Conservation (phyloP, 1,284 basidiomycete genomes). For the Puccinia coronata region DNA sequence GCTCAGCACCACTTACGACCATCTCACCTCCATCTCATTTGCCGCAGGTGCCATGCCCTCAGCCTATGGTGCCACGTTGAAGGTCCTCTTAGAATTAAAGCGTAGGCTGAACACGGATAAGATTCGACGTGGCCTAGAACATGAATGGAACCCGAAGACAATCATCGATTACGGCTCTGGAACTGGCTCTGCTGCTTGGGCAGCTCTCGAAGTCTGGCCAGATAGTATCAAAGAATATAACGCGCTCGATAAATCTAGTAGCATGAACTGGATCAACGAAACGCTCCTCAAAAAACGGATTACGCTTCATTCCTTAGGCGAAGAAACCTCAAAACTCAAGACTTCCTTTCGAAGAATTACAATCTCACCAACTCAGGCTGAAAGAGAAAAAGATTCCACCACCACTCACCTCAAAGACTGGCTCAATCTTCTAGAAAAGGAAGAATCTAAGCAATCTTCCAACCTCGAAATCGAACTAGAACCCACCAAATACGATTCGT, state of each 20-base stretch:
- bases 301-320: not conserved
- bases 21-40: slow-evolving; percentile 40
- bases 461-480: not conserved
- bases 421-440: not conserved
- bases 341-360: slow-evolving; percentile 34
- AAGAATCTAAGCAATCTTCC: not conserved
- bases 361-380: slow-evolving; percentile 26
- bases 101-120: not conserved
- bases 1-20: slow-evolving; percentile 33
- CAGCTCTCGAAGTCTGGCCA: slow-evolving; percentile 44
- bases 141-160: slow-evolving; percentile 8
- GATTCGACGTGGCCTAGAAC: not conserved
- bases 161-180: slow-evolving; percentile 44
- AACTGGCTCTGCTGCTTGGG: slow-evolving; percentile 39
- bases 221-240: slow-evolving; percentile 23
- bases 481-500: not conserved
- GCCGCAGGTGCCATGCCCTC: slow-evolving; percentile 47
- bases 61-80: slow-evolving; percentile 31
- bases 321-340: not conserved
- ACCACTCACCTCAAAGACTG: not conserved
- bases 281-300: slow-evolving; percentile 23
- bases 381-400: not conserved
- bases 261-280: slow-evolving; percentile 44
- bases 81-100: slow-evolving; percentile 23
- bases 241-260: slow-evolving; percentile 43